Base-by-base conservation (phyloP, 495 filamentous ascomycete genomes). In the Penicillium herquei region DNA sequence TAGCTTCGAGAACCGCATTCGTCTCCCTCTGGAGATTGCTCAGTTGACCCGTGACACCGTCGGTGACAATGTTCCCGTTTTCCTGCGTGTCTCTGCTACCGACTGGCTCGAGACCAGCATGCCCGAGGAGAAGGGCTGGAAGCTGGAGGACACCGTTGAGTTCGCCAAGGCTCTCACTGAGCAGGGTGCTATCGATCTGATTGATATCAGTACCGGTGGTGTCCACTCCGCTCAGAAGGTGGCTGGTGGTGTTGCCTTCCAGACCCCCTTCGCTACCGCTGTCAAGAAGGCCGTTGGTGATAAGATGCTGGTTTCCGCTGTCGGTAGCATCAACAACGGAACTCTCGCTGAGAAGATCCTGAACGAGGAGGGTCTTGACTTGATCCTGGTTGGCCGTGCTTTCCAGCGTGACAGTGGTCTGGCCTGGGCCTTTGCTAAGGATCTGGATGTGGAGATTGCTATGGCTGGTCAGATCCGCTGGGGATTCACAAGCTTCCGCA, bases 351-450 rank as follows among this genome's bases (percentile, higher is more conserved):
- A 87, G 50, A 57, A 78, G 49, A 50, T 79, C 52, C 59, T 89
- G 1, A 80, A 88, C 57, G 76, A 81, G 39, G 77, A 82, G 1
- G 77, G 73, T 0, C 56, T 89, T 12, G 88, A 91, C 65, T 58
- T 86, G 3, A 76, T 80, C 14, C 68, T 87, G 34, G 81, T 82
- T 7, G 88, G 88, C 1, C 71, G 88, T 43, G 77, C 78, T 52
- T 92, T 90, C 71, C 84, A 87, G 71, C 87, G 86, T 73, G 84
- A 89, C 57, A 85, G 83, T 6, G 80, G 80, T 32, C 55, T 89
- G 42, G 83, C 86, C 42, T 89, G 87, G 82, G 70, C 70, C 1
- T 90, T 80, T 71, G 87, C 86, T 0, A 84, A 89, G 63, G 86
- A 91, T 52, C 59, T 91, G 54, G 81, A 76, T 5, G 69, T 84